Evolutionary conservation across 225 moss, liverwort and hornwort genomes (phyloP).

Genomic region (Marchantia polymorpha): DNA sequence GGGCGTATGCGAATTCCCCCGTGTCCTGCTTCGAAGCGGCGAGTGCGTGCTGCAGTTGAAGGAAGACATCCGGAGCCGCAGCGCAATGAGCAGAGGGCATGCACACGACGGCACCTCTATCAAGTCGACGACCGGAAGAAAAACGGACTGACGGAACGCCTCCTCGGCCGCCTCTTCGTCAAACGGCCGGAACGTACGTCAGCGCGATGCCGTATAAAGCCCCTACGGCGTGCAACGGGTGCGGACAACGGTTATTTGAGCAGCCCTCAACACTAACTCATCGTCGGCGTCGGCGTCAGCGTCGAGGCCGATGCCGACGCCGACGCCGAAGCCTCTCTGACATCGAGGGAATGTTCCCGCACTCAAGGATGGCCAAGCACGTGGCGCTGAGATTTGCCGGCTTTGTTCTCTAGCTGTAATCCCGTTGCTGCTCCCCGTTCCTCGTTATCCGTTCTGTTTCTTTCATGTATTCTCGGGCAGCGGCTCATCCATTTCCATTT

Average conservation of each 20-base stretch:
- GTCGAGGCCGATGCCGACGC: too few species aligned
- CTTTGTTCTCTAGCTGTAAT: conserved; percentile 13
- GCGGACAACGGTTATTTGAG: conserved; percentile 16
- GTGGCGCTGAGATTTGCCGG: background rate
- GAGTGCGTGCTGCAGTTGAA: background rate
- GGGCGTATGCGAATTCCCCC: background rate
- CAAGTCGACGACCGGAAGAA: background rate
- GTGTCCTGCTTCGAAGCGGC: background rate
- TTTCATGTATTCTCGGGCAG: too few species aligned
- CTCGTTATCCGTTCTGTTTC: too few species aligned
- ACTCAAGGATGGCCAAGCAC: background rate
- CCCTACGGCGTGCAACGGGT: conserved; percentile 5
- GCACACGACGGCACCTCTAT: background rate
- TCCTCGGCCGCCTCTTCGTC: too few species aligned
- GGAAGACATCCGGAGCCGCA: background rate
- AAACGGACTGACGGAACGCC: background rate
- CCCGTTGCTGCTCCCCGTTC: background rate
- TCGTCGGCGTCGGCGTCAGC: too few species aligned
- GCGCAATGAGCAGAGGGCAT: background rate
- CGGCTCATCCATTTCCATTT: too few species aligned
- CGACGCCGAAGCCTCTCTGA: background rate
- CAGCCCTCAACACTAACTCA: background rate
- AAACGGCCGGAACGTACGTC: background rate
- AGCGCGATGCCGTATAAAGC: background rate
- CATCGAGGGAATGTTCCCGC: background rate